Base-by-base conservation (phyloP, 139 green algal species). In the Bryopsis sp. region DNA sequence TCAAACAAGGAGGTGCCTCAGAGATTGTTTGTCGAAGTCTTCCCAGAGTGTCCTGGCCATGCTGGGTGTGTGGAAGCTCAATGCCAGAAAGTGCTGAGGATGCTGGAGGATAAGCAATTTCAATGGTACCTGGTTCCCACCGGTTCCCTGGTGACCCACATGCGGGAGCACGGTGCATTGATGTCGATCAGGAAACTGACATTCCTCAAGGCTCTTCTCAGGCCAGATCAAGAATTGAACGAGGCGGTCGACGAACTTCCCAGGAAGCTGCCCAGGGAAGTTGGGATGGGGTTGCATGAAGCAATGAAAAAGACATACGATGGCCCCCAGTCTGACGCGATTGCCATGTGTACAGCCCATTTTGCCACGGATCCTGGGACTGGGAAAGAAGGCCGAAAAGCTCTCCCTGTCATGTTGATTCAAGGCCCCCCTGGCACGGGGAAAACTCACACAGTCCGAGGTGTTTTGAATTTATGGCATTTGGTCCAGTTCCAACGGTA, bases 381-480 rank as follows among this genome's bases (percentile, higher is more conserved):
- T 95, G 37, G 85, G n/a, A n/a, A n/a, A n/a, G n/a, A n/a, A n/a
- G n/a, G n/a, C n/a, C n/a, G n/a, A n/a, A n/a, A n/a, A n/a, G n/a
- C 35, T 22, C 47, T 67, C 48, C 82, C 87, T 1, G 87, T 92
- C 62, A 74, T 84, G 5, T 74, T 93, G 11, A 84, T 93, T 39
- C 88, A 93, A 75, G 92, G 91, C 1, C 90, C 89, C 1, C 89
- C 92, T 4, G 93, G 93, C 36, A 98, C 93, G 1, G 93, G 93
- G 39, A 98, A 98, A 80, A 97, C 93, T 11, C 90, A 97, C 80
- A 96, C 77, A 11, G 76, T 92, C 54, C 81, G 81, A 63, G 87
- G 89, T 63, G 83, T 98, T 39, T 80, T 97, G 8, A 97, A 98
- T 76, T 74, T 85, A 38, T 92, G 93, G 86, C 92, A 97, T 80